Conservation (phyloP, 371 early-diverging fungal genomes). For the Mucor circinelloides region DNA sequence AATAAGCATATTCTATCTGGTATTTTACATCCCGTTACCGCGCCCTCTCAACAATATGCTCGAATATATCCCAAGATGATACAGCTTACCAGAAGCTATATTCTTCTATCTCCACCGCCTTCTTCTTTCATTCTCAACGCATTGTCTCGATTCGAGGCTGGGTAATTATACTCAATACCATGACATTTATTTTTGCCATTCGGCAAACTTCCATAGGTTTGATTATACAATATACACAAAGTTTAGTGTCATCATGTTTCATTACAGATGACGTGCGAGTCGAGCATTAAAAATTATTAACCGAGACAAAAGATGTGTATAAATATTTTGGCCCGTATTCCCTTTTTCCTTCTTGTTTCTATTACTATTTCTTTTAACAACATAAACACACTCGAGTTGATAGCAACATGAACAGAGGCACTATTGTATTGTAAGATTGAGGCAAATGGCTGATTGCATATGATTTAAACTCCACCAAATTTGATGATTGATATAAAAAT, state of each 20-base stretch:
- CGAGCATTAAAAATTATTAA: neutral
- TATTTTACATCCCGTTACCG: too few relatives aligned
- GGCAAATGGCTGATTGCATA: neutral
- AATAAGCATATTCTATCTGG: too few relatives aligned
- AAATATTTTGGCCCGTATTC: neutral
- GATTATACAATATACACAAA: too few relatives aligned
- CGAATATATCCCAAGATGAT: too few relatives aligned
- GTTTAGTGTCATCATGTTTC: neutral
- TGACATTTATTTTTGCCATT: too few relatives aligned
- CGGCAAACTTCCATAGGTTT: too few relatives aligned
- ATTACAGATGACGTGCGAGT: neutral
- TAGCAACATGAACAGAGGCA: constrained; percentile 33
- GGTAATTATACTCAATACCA: too few relatives aligned
- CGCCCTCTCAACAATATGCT: too few relatives aligned
- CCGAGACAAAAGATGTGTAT: neutral
- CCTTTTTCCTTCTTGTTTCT: neutral
- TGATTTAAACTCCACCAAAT: neutral
- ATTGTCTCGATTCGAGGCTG: too few relatives aligned
- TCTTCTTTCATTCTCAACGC: too few relatives aligned
- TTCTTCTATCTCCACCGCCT: too few relatives aligned
- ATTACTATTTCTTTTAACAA: constrained; percentile 1
- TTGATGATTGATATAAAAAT: neutral
- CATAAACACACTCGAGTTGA: neutral
- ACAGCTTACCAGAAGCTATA: too few relatives aligned
- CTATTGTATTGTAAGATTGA: constrained; percentile 29